Conservation (phyloP, 2,329 filamentous ascomycete genomes). For the Didymella pomorum region DNA sequence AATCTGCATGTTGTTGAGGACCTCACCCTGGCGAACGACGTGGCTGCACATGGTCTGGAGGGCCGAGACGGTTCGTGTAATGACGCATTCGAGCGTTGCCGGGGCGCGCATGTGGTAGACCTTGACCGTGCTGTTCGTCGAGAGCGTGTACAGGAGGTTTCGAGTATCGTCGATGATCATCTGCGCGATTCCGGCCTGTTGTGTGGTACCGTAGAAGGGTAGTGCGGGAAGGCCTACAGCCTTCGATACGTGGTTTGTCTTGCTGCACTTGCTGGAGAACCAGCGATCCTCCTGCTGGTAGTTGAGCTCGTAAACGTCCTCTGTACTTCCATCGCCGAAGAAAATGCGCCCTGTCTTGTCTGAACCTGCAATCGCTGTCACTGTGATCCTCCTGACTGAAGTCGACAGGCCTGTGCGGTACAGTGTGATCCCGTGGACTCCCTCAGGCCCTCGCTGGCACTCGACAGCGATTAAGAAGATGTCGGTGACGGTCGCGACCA, state of each 20-base stretch:
- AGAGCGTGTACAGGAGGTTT: slow-evolving; percentile 89
- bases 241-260: slow-evolving; percentile 84
- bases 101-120: slow-evolving; percentile 84
- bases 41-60: slow-evolving; percentile 80
- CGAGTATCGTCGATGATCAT: slow-evolving; percentile 90
- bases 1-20: slow-evolving; percentile 73
- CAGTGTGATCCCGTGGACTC: slow-evolving; percentile 75
- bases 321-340: slow-evolving; percentile 80
- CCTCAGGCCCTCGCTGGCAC: slow-evolving; percentile 68
- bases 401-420: slow-evolving; percentile 90
- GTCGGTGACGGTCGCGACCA: slow-evolving; percentile 85
- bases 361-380: slow-evolving; percentile 81
- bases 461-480: slow-evolving; percentile 88
- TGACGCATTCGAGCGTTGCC: slow-evolving; percentile 60
- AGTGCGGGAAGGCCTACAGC: slow-evolving; percentile 67
- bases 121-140: slow-evolving; percentile 84
- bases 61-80: slow-evolving; percentile 62
- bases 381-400: slow-evolving; percentile 76
- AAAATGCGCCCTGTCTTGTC: slow-evolving; percentile 86
- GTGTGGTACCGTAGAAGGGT: slow-evolving; percentile 36
- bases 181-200: slow-evolving; percentile 72
- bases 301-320: slow-evolving; percentile 90
- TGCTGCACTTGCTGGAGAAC: slow-evolving; percentile 89
- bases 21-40: slow-evolving; percentile 75
- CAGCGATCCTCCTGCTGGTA: slow-evolving; percentile 98